phyloP scores from a whole-genome alignment of 257 asterid genomes.

The Echites panduratus region DNA sequence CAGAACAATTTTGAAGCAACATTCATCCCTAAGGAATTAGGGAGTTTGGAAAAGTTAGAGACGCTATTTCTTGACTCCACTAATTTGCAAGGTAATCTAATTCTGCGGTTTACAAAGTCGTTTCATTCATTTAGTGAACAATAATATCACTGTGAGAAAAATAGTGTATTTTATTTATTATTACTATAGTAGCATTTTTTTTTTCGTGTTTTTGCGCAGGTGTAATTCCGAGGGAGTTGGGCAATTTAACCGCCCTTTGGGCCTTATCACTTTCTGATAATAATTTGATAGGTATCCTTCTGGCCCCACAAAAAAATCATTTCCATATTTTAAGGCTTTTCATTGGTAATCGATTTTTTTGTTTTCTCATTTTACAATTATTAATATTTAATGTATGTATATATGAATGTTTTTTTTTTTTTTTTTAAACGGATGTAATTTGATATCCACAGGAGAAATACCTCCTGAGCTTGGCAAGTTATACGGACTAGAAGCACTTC shows the following conservation, averaged over 20 bases:
- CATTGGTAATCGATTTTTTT: too few species aligned
- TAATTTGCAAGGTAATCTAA: not conserved
- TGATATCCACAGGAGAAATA: not conserved
- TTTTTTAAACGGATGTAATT: too few species aligned
- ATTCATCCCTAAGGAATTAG: slow-evolving; percentile 15
- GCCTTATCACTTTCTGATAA: not conserved
- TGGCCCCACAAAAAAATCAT: too few species aligned
- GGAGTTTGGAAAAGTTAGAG: slow-evolving; percentile 18
- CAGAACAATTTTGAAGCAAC: slow-evolving; percentile 20
- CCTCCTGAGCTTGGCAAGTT: slow-evolving; percentile 15
- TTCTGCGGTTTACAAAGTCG: too few species aligned
- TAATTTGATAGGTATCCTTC: not conserved
- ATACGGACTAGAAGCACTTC: slow-evolving; percentile 1
- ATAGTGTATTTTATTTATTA: too few species aligned
- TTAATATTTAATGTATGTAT: too few species aligned
- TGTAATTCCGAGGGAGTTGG: slow-evolving; percentile 17
- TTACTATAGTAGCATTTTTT: too few species aligned
- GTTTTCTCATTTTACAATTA: too few species aligned
- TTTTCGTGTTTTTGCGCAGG: slow-evolving; percentile 14
- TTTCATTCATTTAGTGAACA: too few species aligned
- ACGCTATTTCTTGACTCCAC: slow-evolving; percentile 7
- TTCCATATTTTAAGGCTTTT: too few species aligned
- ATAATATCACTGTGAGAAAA: too few species aligned
- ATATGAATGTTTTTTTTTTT: too few species aligned
- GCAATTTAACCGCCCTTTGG: not conserved